Conservation (phyloP, 1,139 yeast species). For the Candida smagusa region DNA sequence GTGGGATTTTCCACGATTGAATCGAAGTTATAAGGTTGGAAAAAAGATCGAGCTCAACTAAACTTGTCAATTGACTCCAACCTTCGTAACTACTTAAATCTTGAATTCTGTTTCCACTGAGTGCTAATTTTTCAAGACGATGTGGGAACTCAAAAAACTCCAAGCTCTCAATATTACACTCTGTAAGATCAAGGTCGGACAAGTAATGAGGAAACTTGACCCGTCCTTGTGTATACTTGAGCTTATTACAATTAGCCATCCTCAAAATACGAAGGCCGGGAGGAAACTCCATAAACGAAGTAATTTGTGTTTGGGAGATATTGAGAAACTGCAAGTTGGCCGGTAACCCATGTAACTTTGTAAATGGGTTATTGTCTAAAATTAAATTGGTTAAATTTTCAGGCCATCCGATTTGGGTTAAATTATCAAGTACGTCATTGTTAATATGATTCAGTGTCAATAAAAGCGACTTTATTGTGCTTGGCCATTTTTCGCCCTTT, state of each 20-base stretch:
- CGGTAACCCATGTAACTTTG: slow-evolving; percentile 23
- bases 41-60: slow-evolving; percentile 23
- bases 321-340: slow-evolving; percentile 18
- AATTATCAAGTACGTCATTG: slow-evolving; percentile 15
- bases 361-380: slow-evolving; percentile 24
- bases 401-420: slow-evolving; percentile 26
- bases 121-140: slow-evolving; percentile 19
- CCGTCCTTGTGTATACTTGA: slow-evolving; percentile 9
- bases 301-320: slow-evolving; percentile 14
- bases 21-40: slow-evolving; percentile 20
- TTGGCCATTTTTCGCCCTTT: slow-evolving; percentile 27
- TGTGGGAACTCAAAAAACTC: slow-evolving; percentile 24
- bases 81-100: slow-evolving; percentile 16
- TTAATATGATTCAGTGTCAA: slow-evolving; percentile 23
- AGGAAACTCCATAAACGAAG: slow-evolving; percentile 12
- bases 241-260: slow-evolving; percentile 13
- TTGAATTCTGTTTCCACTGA: slow-evolving; percentile 21
- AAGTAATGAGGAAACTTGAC: slow-evolving; percentile 18
- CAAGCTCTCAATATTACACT: slow-evolving; percentile 21
- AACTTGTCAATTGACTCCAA: slow-evolving; percentile 24
- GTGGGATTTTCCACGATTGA: slow-evolving; percentile 25
- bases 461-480: slow-evolving; percentile 21
- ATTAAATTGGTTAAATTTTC: slow-evolving; percentile 18
- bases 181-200: slow-evolving; percentile 17
- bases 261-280: slow-evolving; percentile 12